Conservation (phyloP, 2,329 filamentous ascomycete species). For the Calonectria multiphialidica region DNA sequence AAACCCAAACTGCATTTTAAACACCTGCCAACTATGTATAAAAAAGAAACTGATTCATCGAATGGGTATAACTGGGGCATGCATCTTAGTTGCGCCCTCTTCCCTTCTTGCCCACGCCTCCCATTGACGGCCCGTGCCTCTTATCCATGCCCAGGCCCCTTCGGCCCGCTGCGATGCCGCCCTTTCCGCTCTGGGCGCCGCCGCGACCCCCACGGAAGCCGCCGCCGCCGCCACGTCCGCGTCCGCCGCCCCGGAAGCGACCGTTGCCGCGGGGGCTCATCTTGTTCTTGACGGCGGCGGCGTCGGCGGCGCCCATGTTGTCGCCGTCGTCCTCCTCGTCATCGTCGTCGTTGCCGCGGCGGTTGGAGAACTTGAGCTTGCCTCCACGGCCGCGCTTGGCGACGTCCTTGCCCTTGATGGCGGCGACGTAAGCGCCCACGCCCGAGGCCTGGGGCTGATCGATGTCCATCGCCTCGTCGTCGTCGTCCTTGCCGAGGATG, state of each 20-base stretch:
- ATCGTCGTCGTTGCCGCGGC: conserved; percentile 59
- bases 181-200: conserved; percentile 58
- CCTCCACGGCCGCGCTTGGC: conserved; percentile 74
- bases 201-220: conserved; percentile 49
- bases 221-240: conserved; percentile 52
- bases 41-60: conserved; percentile 37
- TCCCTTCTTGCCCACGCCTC: conserved; percentile 57
- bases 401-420: conserved; percentile 75
- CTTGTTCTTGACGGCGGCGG: conserved; percentile 64
- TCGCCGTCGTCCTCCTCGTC: conserved; percentile 62
- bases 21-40: conserved; percentile 29
- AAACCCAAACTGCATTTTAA: conserved; percentile 34
- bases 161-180: conserved; percentile 59
- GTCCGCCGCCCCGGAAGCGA: conserved; percentile 43
- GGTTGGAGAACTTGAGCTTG: conserved; percentile 79
- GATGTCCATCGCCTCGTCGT: conserved; percentile 71
- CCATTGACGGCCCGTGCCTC: conserved; percentile 54
- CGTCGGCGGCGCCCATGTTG: conserved; percentile 66
- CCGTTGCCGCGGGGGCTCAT: conserved; percentile 54
- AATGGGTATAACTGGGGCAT: conserved; percentile 44
- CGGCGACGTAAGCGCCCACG: conserved; percentile 77
- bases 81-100: conserved; percentile 47
- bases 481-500: conserved; percentile 73
- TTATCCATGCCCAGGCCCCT: conserved; percentile 65
- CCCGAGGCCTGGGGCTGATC: conserved; percentile 71